Conservation (phyloP, 768 basidiomycete species). For the Collybiopsis confluens region DNA sequence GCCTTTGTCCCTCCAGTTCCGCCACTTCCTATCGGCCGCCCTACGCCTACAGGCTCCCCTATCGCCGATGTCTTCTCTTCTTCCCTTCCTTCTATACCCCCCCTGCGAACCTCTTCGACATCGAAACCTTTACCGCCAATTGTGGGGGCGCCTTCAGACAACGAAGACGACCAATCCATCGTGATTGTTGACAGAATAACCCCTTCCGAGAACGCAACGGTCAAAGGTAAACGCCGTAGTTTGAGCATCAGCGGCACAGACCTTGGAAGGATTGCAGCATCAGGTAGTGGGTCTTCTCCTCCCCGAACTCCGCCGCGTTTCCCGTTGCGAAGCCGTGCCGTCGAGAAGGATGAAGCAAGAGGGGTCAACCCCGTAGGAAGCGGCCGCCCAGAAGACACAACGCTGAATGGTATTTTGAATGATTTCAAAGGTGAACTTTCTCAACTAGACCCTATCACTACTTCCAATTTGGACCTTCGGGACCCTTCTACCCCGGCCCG, state of each 20-base stretch:
- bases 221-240: conserved; percentile 54
- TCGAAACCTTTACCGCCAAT: conserved; percentile 69
- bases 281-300: conserved; percentile 24
- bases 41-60: conserved; percentile 37
- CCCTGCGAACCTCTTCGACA: conserved; percentile 28
- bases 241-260: conserved; percentile 72
- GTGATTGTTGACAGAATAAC: conserved; percentile 51
- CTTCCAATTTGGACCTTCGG: conserved; percentile 52
- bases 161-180: conserved; percentile 50
- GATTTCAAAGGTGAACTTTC: conserved; percentile 73
- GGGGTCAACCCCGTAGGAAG: neutral
- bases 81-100: conserved; percentile 25
- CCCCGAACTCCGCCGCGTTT: conserved; percentile 7
- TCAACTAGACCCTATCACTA: conserved; percentile 52
- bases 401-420: conserved; percentile 59
- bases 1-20: conserved; percentile 49
- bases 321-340: neutral
- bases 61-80: conserved; percentile 47
- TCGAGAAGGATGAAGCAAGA: neutral
- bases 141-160: conserved; percentile 32
- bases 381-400: conserved; percentile 29
- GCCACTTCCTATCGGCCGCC: conserved; percentile 41
- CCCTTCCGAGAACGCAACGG: conserved; percentile 26
- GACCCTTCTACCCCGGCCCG: conserved; percentile 61
- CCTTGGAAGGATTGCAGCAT: conserved; percentile 39